Evolutionary conservation across 305 asterid genomes (phyloP).

Genomic region (Fraxinus nigra): DNA sequence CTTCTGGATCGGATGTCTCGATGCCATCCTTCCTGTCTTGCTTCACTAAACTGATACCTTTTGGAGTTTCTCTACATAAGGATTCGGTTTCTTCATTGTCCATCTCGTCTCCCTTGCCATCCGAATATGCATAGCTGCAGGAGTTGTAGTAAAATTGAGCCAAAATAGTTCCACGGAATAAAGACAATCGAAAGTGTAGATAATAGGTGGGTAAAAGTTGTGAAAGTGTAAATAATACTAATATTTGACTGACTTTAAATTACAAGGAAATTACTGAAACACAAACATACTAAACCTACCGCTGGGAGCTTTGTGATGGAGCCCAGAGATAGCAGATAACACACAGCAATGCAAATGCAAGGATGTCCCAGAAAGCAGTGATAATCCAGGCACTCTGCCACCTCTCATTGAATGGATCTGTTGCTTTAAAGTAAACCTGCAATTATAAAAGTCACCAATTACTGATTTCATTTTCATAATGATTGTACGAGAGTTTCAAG

Average conservation of each 20-base stretch:
- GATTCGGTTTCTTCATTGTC: slow-evolving; percentile 81
- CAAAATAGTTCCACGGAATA: neutral
- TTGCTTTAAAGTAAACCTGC: slow-evolving; percentile 90
- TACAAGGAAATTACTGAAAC: neutral
- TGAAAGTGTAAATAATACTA: neutral
- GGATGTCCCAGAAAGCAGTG: slow-evolving; percentile 96
- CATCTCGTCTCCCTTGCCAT: slow-evolving; percentile 57
- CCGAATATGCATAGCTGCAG: slow-evolving; percentile 83
- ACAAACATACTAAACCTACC: slow-evolving; percentile 40
- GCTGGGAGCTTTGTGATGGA: slow-evolving; percentile 90
- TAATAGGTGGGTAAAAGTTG: neutral
- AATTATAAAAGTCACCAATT: slow-evolving; percentile 22
- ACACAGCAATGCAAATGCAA: slow-evolving; percentile 69
- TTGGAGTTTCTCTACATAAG: slow-evolving; percentile 52
- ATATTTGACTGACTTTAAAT: neutral
- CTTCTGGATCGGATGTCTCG: slow-evolving; percentile 59
- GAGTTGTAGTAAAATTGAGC: slow-evolving; percentile 5
- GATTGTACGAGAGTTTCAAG: neutral
- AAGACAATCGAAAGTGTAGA: neutral
- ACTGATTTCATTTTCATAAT: neutral
- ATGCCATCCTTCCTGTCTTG: slow-evolving; percentile 45
- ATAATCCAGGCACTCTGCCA: slow-evolving; percentile 97
- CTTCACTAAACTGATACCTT: slow-evolving; percentile 68
- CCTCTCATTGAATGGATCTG: slow-evolving; percentile 95
- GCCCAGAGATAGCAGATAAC: slow-evolving; percentile 97